Conservation (phyloP, 139 green algal species). For the Picochlorum sp. region DNA sequence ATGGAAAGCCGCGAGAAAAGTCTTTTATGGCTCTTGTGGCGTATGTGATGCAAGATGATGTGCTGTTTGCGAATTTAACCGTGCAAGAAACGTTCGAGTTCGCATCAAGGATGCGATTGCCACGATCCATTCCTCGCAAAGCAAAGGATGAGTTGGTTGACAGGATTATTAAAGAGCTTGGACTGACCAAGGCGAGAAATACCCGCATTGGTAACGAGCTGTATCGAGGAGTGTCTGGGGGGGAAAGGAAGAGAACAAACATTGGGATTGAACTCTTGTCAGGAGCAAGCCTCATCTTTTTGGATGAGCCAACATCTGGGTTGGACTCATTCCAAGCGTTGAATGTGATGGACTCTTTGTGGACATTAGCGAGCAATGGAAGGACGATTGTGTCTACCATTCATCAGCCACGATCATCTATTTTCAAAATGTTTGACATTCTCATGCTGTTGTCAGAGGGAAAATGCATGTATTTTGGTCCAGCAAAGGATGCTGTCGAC, state of each 20-base stretch:
- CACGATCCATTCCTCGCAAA: constrained; percentile 11
- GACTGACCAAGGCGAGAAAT: constrained; percentile 28
- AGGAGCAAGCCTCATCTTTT: constrained; percentile 38
- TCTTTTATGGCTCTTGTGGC: constrained; percentile 10
- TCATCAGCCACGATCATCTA: constrained; percentile 41
- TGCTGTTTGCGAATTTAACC: constrained; percentile 49
- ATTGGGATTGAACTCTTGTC: constrained; percentile 40
- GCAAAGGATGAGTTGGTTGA: constrained; percentile 13
- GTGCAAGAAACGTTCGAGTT: constrained; percentile 56
- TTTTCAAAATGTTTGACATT: constrained; percentile 38
- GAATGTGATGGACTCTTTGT: constrained; percentile 35
- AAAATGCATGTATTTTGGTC: constrained; percentile 28
- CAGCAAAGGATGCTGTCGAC: constrained; percentile 11
- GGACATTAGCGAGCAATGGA: constrained; percentile 11
- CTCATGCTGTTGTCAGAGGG: constrained; percentile 34
- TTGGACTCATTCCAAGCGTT: constrained; percentile 44
- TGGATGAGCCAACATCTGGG: constrained; percentile 47
- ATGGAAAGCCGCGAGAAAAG: constrained; percentile 11
- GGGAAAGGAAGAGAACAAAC: constrained; percentile 44
- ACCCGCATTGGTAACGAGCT: constrained; percentile 41
- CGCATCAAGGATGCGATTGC: constrained; percentile 44
- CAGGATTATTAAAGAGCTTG: constrained; percentile 34
- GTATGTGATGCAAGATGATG: constrained; percentile 47
- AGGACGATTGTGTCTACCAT: constrained; percentile 39
- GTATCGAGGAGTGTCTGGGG: constrained; percentile 34